Evolutionary conservation across 192 early-diverging fungal species (phyloP), one percentile per base, ranked within the genome.

Genomic region (Haplosporangium gracile): DNA sequence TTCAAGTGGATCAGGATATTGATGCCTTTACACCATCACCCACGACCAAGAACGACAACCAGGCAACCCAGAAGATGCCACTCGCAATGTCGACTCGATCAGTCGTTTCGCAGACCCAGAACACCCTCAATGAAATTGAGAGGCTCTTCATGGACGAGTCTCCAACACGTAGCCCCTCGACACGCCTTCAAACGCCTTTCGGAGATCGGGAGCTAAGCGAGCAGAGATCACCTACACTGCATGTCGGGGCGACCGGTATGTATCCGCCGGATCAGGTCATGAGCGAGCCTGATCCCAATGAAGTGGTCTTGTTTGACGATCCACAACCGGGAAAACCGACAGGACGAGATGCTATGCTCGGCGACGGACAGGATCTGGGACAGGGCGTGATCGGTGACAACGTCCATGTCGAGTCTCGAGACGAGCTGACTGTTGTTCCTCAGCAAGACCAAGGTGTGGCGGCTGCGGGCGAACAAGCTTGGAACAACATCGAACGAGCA

Each of bases 71-170:
- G 10, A 32, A 63, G 26, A 13, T 29, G 24, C 26, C 26, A 1
- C 26, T 29, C 10, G 10, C 26, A 63, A 32, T 63, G 60, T 68
- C 60, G 1, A 34, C 73, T 32, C 73, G 10, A 15, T 55, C 74
- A 1, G 2, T 22, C 13, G 18, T 57, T 13, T 75, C 65, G 0
- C 34, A 75, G 15, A 42, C 57, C 7, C 73, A 43, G 6, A 7
- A 81, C n/a, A 74, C 80, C 26, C 63, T 81, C 22, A 43, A 70
- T n/a, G 80, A 81, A 11, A 81, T 81, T 53, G 73, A 81, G 13
- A 7, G 57, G 6, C 26, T 81, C 55, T 47, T 81, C 4, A 29
- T 70, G 51, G 74, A 81, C n/a, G 51, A 32, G 39, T 68, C 45
- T 34, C 20, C 43, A 53, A 36, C 74, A 8, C 39, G 11, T 18